These are phyloP conservation scores for Lasiodiplodia citricola DNA, from an alignment of 2,329 filamentous ascomycete genomes.

Conservation along the genomic window DNA sequence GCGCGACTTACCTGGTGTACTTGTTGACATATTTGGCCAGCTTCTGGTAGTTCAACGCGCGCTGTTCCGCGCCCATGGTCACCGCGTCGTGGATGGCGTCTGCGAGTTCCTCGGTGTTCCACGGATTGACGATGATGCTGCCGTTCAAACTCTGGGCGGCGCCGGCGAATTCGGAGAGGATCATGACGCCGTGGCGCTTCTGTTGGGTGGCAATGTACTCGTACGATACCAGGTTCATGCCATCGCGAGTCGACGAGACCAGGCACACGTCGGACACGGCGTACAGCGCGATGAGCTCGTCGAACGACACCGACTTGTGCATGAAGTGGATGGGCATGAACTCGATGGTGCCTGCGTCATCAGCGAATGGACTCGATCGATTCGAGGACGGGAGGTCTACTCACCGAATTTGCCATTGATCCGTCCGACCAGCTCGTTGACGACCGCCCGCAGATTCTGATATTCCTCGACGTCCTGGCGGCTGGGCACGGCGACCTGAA, in stretches of 20 bases:
- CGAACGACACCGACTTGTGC: conserved; percentile 93
- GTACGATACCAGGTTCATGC: conserved; percentile 98
- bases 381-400: conserved; percentile 30
- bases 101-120: conserved; percentile 96
- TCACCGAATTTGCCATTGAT: conserved; percentile 93
- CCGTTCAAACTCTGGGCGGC: conserved; percentile 94
- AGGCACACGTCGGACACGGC: conserved; percentile 90
- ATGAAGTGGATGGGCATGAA: conserved; percentile 99
- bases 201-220: conserved; percentile 96
- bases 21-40: conserved; percentile 95
- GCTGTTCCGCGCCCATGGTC: conserved; percentile 90
- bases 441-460: conserved; percentile 91
- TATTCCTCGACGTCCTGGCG: conserved; percentile 97
- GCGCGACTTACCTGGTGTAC: conserved; percentile 73
- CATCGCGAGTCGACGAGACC: conserved; percentile 93
- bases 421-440: conserved; percentile 94
- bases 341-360: conserved; percentile 75
- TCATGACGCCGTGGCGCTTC: conserved; percentile 88
- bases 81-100: conserved; percentile 95
- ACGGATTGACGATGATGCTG: conserved; percentile 93
- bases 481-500: conserved; percentile 94
- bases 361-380: not conserved
- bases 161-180: conserved; percentile 95
- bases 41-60: conserved; percentile 85
- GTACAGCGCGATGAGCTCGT: conserved; percentile 93